phyloP scores from a whole-genome alignment of 257 asterid species.

The Rehmannia glutinosa region DNA sequence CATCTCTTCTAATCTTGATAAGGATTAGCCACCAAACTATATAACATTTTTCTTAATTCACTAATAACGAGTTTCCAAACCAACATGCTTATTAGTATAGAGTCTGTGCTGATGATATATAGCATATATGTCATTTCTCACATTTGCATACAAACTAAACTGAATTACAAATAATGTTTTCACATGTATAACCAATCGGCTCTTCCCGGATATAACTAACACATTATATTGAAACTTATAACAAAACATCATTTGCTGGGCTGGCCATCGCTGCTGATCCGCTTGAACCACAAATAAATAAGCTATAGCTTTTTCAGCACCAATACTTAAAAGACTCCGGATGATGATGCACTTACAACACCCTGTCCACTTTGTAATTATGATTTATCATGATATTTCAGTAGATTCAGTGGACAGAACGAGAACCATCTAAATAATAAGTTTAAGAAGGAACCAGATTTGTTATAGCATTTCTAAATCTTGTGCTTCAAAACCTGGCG shows the following conservation, averaged over 20 bases:
- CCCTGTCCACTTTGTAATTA: neutral
- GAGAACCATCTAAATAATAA: neutral
- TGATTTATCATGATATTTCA: neutral
- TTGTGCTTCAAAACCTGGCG: slow-evolving; percentile 92
- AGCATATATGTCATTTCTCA: neutral
- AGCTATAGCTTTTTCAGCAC: neutral
- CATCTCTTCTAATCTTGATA: too few relatives aligned
- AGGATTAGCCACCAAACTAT: too few relatives aligned
- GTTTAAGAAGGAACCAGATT: neutral
- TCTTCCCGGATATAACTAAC: slow-evolving; percentile 12
- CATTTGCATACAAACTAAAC: neutral
- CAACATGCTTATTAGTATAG: neutral
- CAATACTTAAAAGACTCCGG: neutral
- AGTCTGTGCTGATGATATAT: neutral
- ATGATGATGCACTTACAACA: neutral
- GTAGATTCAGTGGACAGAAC: neutral
- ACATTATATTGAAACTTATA: slow-evolving; percentile 15
- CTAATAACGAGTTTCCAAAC: neutral
- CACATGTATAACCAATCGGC: slow-evolving; percentile 12
- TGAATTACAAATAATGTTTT: slow-evolving; percentile 25
- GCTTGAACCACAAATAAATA: too few relatives aligned
- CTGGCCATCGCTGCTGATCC: neutral
- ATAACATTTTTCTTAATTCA: neutral
- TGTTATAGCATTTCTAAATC: slow-evolving; percentile 25
- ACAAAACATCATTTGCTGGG: neutral